Evolutionary conservation across 768 basidiomycete species (phyloP), one percentile per base, ranked within the genome.

Genomic region (Termitomyces sp.): DNA sequence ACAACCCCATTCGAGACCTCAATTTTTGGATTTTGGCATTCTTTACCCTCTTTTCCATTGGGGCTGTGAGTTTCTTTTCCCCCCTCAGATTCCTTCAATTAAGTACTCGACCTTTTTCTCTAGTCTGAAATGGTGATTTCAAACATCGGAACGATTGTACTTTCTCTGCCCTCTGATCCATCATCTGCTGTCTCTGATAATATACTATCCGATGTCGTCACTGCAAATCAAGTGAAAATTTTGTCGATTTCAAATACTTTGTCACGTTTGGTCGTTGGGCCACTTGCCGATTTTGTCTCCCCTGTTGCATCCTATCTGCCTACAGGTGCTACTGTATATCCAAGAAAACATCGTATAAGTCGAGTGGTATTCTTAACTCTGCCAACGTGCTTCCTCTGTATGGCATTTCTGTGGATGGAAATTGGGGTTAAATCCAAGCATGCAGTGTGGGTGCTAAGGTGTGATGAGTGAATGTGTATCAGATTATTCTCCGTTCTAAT

Each of bases 51-150:
- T 67, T 84, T 24, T 72, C 78, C n/a, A 73, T 88, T n/a, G 90
- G 90, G 26, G 78, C 84, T 20, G 90, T 91, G 64, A 72, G 88
- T 79, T 39, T 61, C 4, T 6, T 36, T 41, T 61, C 2, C 5
- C n/a, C 32, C 36, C 36, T 20, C 36, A 37, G 26, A 20, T 29
- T n/a, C 46, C 41, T 54, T 26, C 26, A 8, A 9, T 26, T 10
- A n/a, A n/a, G n/a, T n/a, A n/a, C n/a, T n/a, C n/a, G 37, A 7
- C 46, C 26, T 41, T 31, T 12, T 44, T 9, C 41, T 27, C 12
- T 20, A 90, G 87, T 82, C 80, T 46, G 90, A 92, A 68, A 92
- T 90, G 89, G 77, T 93, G 22, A 84, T 92, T 20, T 86, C 89
- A 20, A 93, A 91, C 64, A 85, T 93, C 47, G 90, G 89, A 37